Percentiles rank a stretch among this genome's conserved stretches.
Conservation (phyloP, 192 early-diverging fungal species). For the Coemansia sp. region DNA sequence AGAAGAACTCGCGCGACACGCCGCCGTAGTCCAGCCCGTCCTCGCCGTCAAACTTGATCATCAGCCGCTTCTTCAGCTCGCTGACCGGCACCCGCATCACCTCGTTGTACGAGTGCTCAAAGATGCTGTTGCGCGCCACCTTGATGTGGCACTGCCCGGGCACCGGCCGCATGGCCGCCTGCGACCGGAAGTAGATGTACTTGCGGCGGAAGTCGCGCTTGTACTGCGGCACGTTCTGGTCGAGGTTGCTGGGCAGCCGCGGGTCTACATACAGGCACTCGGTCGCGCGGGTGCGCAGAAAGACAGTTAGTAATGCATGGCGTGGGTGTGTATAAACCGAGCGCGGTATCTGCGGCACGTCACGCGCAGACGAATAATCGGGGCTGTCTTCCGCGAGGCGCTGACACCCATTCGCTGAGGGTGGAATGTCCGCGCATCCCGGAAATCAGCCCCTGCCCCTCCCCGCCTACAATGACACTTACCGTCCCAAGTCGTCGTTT, state of each 20-base stretch:
- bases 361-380: too few species aligned
- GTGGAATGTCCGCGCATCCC: too few species aligned
- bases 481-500: constrained; percentile 97
- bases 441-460: neutral
- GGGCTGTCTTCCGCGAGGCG: too few species aligned
- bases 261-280: constrained; percentile 60
- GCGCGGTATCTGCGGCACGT: too few species aligned
- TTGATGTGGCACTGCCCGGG: constrained; percentile 93
- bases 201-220: constrained; percentile 98
- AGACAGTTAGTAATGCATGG: too few species aligned
- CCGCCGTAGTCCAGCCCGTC: constrained; percentile 99
- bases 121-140: constrained; percentile 80
- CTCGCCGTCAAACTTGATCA: constrained; percentile 99
- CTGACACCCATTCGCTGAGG: too few species aligned
- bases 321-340: too few species aligned
- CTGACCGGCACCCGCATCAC: constrained; percentile 87
- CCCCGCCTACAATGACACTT: constrained; percentile 21
- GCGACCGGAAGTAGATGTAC: constrained; percentile 93
- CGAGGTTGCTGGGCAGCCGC: constrained; percentile 75
- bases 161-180: constrained; percentile 81
- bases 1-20: constrained; percentile 96
- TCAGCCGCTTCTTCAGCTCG: constrained; percentile 93
- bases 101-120: constrained; percentile 94
- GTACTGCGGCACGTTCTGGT: constrained; percentile 94
- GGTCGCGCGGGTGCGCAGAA: neutral